Percentiles rank a stretch among this genome's conserved stretches.
phyloP scores from a whole-genome alignment of 208 protist species.

The Leishmania major region DNA sequence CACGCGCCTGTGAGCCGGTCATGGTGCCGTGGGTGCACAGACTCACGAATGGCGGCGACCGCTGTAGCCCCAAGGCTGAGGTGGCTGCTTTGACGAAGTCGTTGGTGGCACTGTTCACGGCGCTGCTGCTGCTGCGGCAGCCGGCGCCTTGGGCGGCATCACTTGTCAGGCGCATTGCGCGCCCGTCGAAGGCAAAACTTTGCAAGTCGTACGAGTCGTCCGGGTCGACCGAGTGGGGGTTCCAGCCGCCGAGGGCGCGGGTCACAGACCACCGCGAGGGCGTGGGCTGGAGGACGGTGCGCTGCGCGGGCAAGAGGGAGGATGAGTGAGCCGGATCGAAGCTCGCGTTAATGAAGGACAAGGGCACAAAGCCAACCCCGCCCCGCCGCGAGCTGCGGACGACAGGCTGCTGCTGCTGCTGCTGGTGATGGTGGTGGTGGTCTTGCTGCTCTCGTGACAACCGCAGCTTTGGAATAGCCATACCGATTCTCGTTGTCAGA shows the following conservation, averaged over 20 bases:
- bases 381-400: neutral
- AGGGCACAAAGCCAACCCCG: constrained; percentile 17
- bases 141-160: neutral
- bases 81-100: constrained; percentile 15
- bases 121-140: constrained; percentile 4
- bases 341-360: constrained; percentile 7
- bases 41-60: neutral
- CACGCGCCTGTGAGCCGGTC: neutral
- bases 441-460: neutral
- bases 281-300: neutral
- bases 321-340: neutral
- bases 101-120: constrained; percentile 5
- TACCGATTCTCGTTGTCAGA: too few relatives aligned
- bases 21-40: neutral
- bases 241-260: constrained; percentile 6
- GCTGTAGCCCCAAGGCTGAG: neutral
- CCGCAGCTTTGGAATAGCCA: neutral
- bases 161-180: constrained; percentile 17
- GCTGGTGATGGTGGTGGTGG: neutral
- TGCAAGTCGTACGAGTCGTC: constrained; percentile 22
- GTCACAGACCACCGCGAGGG: constrained; percentile 1
- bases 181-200: constrained; percentile 12
- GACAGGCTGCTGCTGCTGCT: neutral
- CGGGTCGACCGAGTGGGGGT: neutral
- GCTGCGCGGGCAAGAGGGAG: neutral